Evolutionary conservation across 352 stramenopile genomes (phyloP).

Genomic region (Phytophthora syringae): DNA sequence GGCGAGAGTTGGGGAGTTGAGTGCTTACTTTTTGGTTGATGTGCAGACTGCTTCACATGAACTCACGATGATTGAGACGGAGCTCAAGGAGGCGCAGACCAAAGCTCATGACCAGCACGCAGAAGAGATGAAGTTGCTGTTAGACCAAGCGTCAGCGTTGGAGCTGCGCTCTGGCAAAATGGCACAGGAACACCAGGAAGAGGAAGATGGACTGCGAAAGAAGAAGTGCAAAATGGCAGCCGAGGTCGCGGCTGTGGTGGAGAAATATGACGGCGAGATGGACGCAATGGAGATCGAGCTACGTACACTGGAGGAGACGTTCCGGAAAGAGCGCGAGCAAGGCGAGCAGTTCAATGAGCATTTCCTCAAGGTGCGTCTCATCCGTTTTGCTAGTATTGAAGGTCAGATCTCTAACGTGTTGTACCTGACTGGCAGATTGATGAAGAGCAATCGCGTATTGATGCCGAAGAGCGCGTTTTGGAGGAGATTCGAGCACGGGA

Average conservation of each 20-base stretch:
- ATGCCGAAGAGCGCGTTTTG: conserved; percentile 77
- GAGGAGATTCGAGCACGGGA: conserved; percentile 74
- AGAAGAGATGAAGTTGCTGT: conserved; percentile 76
- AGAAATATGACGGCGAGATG: conserved; percentile 86
- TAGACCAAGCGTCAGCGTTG: conserved; percentile 62
- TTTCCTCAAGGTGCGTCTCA: conserved; percentile 69
- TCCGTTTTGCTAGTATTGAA: not conserved
- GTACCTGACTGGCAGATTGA: conserved; percentile 56
- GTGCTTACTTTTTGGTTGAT: not conserved
- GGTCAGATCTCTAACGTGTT: not conserved
- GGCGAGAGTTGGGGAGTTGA: not conserved
- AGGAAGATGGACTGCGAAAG: conserved; percentile 81
- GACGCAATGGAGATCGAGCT: conserved; percentile 62
- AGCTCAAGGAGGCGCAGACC: conserved; percentile 78
- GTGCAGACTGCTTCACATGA: conserved; percentile 70
- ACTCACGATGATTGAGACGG: conserved; percentile 74
- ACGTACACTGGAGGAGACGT: conserved; percentile 46
- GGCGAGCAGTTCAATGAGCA: conserved; percentile 82
- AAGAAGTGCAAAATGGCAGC: conserved; percentile 82
- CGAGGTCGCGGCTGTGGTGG: conserved; percentile 73
- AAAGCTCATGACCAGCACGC: conserved; percentile 81
- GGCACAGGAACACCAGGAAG: conserved; percentile 84
- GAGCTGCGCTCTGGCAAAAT: conserved; percentile 69
- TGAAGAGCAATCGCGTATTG: conserved; percentile 84
- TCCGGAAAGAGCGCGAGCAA: conserved; percentile 57